Evolutionary conservation across 148 eudicot genomes (phyloP), one percentile per base, ranked within the genome.

Genomic region (Cornus kousa): DNA sequence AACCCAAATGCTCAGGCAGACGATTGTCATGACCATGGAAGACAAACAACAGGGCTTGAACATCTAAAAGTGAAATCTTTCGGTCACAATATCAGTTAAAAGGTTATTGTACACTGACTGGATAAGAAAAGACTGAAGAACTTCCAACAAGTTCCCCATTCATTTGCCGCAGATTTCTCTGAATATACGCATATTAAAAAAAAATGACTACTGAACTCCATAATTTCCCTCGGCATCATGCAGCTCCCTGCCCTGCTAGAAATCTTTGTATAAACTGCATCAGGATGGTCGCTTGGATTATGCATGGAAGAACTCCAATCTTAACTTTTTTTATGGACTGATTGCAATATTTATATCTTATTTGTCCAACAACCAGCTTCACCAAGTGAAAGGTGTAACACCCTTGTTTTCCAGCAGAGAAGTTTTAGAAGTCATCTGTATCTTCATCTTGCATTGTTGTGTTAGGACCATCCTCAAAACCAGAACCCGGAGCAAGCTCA

Each of bases 401-500:
- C n/a, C 28, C 19, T 72, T 43, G 32, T 19, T 72, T 28, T 50
- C 48, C 19, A 23, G 23, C n/a, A 74, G 43, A 71, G 31, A 59
- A 60, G 67, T 60, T 50, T 79, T 76, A 82, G 77, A 81, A 66
- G 62, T 85, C 85, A 67, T 86, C 87, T 55, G 81, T 81, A 82
- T 86, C 89, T 43, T 90, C 90, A 76, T 87, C 97, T 85, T 91
- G 89, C 81, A 80, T 82, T 66, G 82, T 78, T 23, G 91, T 86
- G 79, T 74, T 79, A 50, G 89, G 91, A 66, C 96, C 93, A 79
- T 95, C 98, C 13, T 94, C 98, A 78, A 92, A 91, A 80, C 92
- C 94, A 67, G 92, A 76, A 78, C 94, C 95, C 0, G 98, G 98
- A 79, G 98, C 98, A 65, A 91, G 86, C 79, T 95, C 97, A 82